Evolutionary conservation across 305 asterid genomes (phyloP).

Genomic region (Salvia sclarea): DNA sequence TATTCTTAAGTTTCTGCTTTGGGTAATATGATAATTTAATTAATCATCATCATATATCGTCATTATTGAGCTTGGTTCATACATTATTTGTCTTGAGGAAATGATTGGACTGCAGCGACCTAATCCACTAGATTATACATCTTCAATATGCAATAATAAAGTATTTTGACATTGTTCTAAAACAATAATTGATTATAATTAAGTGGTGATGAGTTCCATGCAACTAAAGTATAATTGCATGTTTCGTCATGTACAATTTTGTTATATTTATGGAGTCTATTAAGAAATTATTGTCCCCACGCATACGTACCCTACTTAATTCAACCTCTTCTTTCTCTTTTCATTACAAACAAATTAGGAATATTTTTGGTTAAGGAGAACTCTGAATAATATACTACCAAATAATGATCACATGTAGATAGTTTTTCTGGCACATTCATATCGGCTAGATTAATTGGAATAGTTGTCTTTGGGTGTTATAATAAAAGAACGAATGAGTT

Average conservation of each 20-base stretch:
- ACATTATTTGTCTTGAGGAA: constrained; percentile 15
- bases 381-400: neutral
- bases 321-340: neutral
- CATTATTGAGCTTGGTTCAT: constrained; percentile 24
- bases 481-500: neutral
- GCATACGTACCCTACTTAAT: neutral
- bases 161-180: neutral
- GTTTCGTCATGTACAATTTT: constrained; percentile 8
- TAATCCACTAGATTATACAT: constrained; percentile 32
- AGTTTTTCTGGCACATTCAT: neutral
- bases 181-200: constrained; percentile 18
- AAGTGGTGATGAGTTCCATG: neutral
- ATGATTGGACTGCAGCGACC: constrained; percentile 32
- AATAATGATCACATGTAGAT: constrained; percentile 1
- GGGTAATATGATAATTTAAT: neutral
- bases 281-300: neutral
- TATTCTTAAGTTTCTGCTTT: neutral
- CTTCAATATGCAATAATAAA: neutral
- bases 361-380: neutral
- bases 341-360: neutral
- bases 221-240: neutral
- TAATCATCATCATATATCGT: neutral
- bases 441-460: neutral
- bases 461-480: neutral
- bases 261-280: neutral